Base-by-base conservation (phyloP, 139 green algal species). In the Nannochloris sp. region DNA sequence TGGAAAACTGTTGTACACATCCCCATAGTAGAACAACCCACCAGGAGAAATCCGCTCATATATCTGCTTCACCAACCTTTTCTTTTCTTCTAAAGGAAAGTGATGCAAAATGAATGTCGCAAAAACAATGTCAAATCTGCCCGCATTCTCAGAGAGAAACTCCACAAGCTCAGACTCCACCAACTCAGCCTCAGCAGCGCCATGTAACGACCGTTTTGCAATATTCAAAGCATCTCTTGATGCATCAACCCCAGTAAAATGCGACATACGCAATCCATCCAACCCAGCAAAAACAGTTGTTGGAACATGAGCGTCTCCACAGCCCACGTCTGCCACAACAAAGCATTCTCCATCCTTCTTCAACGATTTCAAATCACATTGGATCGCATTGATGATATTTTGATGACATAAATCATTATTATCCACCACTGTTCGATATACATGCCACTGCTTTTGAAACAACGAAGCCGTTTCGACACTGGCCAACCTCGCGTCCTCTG, bases 361-460 rank as follows among this genome's bases (percentile, higher is more conserved):
- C 11, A 10, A 17, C 23, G 20, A 57, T 20, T 33, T 4, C 4
- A 55, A 45, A 43, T 59, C 60, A 25, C 13, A 13, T 14, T n/a
- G 14, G 4, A 43, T 25, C 4, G 60, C 25, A 13, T 66, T 1
- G 14, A 53, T 20, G 26, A 66, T 43, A 26, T 66, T 14, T 33
- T 56, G 25, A 45, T 66, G 60, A 1, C 37, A 25, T 20, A 66
- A 25, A 23, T 59, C 26, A 45, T 66, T 66, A 1, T 26, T 44
- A 40, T 66, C 13, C 2, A 66, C 60, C n/a, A 66, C 36, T 57
- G 10, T 56, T 40, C n/a, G 33, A 25, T 66, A 66, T 5, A 40
- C 20, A 8, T 66, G 13, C 60, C 60, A 66, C 10, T 20, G 25
- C 28, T 31, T 59, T n/a, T 59, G 23, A 31, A 59, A 59, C 20